A percentile compares a stretch with the other conserved stretches of the same genome.
These are phyloP conservation scores for Lecanicillium sp. DNA, from an alignment of 2,329 filamentous ascomycete genomes.

Conservation along the genomic window DNA sequence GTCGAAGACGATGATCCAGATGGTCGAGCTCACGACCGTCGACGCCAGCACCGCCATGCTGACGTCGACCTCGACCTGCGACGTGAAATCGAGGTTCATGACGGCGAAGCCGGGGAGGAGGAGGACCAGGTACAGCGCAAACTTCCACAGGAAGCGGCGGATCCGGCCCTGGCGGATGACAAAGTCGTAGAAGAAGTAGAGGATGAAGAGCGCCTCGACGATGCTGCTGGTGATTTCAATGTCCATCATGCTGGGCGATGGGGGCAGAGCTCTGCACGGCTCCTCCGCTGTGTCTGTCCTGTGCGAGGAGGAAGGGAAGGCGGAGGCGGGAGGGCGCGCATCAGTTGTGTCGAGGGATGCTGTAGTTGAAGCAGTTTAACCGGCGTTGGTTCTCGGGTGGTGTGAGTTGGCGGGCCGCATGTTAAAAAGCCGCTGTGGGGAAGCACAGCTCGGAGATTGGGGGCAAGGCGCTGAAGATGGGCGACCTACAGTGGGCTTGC, in stretches of 20 bases:
- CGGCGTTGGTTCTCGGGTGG: no score
- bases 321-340: no score
- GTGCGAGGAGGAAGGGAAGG: no score
- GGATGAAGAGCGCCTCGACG: neutral
- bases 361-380: no score
- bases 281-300: no score
- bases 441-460: no score
- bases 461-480: no score
- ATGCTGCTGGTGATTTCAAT: constrained; percentile 2
- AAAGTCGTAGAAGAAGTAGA: constrained; percentile 1
- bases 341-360: no score
- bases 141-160: constrained; percentile 8
- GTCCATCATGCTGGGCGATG: neutral
- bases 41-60: neutral
- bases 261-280: neutral
- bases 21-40: constrained; percentile 3
- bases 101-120: constrained; percentile 1
- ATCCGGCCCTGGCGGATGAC: neutral
- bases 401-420: no score
- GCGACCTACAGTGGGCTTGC: no score
- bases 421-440: no score
- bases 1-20: constrained; percentile 8
- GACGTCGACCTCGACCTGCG: constrained; percentile 7
- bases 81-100: constrained; percentile 6
- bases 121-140: neutral